Conservation (phyloP, 2,329 filamentous ascomycete species). For the Aspergillus sp. region DNA sequence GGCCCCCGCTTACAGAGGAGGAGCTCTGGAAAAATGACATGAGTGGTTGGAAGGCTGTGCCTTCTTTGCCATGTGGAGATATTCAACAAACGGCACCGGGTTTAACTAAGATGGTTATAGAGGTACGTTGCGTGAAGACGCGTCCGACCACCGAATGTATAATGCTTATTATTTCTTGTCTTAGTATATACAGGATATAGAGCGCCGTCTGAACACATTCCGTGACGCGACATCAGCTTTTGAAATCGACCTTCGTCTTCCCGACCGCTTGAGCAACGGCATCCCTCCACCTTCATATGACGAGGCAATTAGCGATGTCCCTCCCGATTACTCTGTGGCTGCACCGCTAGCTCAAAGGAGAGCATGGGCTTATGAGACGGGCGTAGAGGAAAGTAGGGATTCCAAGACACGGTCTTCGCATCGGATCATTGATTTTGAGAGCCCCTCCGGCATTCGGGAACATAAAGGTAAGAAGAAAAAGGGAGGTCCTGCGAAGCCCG, state of each 20-base stretch:
- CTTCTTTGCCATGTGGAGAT: neutral
- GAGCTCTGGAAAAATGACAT: neutral
- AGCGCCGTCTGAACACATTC: neutral
- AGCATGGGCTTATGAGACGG: conserved; percentile 7
- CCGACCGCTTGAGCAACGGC: conserved; percentile 21
- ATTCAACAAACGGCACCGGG: neutral
- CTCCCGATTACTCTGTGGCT: conserved; percentile 33
- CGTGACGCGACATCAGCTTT: conserved; percentile 4
- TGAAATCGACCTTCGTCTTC: conserved; percentile 14
- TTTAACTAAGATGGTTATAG: neutral
- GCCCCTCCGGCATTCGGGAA: conserved; percentile 29
- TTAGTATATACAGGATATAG: conserved; percentile 1
- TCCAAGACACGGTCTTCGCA: conserved; percentile 7
- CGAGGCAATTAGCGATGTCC: conserved; percentile 32
- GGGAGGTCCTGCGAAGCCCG: conserved; percentile 12
- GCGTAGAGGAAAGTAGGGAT: conserved; percentile 8
- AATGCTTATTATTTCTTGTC: neutral
- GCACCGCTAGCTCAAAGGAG: conserved; percentile 29
- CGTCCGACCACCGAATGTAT: neutral
- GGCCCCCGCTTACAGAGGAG: neutral
- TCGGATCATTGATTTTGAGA: conserved; percentile 26
- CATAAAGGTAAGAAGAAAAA: conserved; percentile 30
- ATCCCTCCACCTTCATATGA: conserved; percentile 33
- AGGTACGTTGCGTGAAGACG: neutral
- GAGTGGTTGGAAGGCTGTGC: neutral